Conservation (phyloP, 2,329 filamentous ascomycete genomes). For the Calonectria crousiana region DNA sequence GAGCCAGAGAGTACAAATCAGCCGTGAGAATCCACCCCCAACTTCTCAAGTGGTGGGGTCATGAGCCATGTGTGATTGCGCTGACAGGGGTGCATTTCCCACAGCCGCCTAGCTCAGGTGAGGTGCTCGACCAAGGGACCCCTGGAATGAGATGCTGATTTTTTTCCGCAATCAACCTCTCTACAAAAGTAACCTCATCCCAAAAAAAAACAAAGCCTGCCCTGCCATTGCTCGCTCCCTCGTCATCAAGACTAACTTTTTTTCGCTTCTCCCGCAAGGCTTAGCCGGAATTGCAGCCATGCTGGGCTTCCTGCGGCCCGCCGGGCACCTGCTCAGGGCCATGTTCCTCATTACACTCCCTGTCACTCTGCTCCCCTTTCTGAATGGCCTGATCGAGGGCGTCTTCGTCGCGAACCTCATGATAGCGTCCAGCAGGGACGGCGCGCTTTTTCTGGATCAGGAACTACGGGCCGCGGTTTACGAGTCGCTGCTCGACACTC, state of each 20-base stretch:
- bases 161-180: background rate
- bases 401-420: background rate
- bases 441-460: background rate
- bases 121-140: background rate
- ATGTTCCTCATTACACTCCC: conserved; percentile 18
- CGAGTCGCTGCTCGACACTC: background rate
- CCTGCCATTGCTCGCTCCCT: background rate
- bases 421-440: background rate
- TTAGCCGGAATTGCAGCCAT: background rate
- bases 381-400: conserved; percentile 21
- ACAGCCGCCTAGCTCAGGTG: conserved; percentile 3
- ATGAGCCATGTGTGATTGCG: background rate
- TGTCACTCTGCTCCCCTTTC: conserved; percentile 14
- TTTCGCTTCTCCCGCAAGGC: background rate
- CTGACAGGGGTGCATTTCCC: background rate
- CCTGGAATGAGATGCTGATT: background rate
- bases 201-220: background rate
- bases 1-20: background rate
- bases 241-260: background rate
- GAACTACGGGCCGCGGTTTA: background rate
- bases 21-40: background rate
- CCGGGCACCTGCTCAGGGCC: background rate
- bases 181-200: background rate
- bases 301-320: conserved; percentile 5
- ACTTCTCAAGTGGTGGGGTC: background rate